phyloP scores from a whole-genome alignment of 495 filamentous ascomycete genomes.

The Cairneyella variabilis region DNA sequence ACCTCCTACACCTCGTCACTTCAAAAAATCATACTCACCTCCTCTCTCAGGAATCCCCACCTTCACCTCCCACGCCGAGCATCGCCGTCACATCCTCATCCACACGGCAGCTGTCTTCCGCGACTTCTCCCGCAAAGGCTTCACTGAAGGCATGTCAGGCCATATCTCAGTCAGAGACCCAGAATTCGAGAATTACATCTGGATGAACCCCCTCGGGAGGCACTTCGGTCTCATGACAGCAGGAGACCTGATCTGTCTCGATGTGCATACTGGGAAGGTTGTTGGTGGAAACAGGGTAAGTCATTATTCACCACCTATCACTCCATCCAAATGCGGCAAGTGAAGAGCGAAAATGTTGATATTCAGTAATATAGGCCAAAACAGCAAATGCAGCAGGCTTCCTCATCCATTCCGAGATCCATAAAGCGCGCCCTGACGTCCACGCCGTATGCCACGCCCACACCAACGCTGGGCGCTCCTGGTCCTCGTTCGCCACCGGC shows the following conservation, averaged over 20 bases:
- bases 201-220: conserved; percentile 53
- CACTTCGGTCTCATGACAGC: conserved; percentile 55
- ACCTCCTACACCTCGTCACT: background rate
- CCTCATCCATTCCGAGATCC: conserved; percentile 59
- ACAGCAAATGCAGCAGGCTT: conserved; percentile 65
- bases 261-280: conserved; percentile 47
- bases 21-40: background rate
- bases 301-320: background rate
- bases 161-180: conserved; percentile 65
- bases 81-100: conserved; percentile 40
- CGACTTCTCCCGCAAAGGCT: conserved; percentile 48
- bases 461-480: conserved; percentile 48
- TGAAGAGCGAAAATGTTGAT: too few relatives aligned
- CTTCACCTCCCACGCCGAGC: conserved; percentile 36
- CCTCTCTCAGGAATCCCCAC: conserved; percentile 38
- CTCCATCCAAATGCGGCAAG: too few relatives aligned
- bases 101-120: conserved; percentile 51
- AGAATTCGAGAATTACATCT: conserved; percentile 56
- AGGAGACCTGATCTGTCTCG: conserved; percentile 50
- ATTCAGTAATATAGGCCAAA: conserved; percentile 24
- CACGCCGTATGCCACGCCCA: conserved; percentile 55
- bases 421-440: conserved; percentile 49
- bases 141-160: conserved; percentile 61
- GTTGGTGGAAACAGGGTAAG: conserved; percentile 44
- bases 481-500: conserved; percentile 46